Percentiles rank a stretch among this genome's conserved stretches.
Conservation (phyloP, 306 rosid species). For the Medicago arabica region DNA sequence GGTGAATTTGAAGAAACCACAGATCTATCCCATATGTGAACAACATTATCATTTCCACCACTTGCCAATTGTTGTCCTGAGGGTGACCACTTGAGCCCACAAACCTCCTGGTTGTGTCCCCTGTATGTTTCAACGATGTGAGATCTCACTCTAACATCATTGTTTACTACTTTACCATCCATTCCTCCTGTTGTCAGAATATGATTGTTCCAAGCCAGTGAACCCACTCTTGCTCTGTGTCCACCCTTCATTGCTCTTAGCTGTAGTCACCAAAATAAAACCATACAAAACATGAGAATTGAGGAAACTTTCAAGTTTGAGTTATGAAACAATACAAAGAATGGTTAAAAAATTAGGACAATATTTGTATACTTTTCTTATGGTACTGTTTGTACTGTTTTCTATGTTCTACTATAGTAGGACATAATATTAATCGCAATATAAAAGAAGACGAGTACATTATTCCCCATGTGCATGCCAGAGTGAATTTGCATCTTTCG, state of each 20-base stretch:
- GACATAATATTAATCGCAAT: no score
- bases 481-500: not conserved
- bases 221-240: constrained; percentile 69
- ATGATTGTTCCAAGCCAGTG: constrained; percentile 80
- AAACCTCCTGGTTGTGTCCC: constrained; percentile 76
- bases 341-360: not conserved
- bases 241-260: constrained; percentile 66
- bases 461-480: no score
- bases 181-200: constrained; percentile 80
- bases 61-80: constrained; percentile 79
- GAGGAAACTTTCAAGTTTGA: not conserved
- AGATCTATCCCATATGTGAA: constrained; percentile 79
- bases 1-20: constrained; percentile 59
- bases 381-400: no score
- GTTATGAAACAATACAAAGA: not conserved
- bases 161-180: constrained; percentile 72
- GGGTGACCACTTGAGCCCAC: constrained; percentile 84
- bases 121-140: constrained; percentile 72
- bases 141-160: constrained; percentile 74
- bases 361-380: no score
- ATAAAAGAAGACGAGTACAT: no score
- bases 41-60: constrained; percentile 79
- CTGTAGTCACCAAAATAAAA: constrained; percentile 47
- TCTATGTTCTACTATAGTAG: no score
- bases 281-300: constrained; percentile 4